Percentiles rank a stretch among this genome's conserved stretches.
phyloP scores from a whole-genome alignment of 345 rosid species.

The Atalantia buxifolia region DNA sequence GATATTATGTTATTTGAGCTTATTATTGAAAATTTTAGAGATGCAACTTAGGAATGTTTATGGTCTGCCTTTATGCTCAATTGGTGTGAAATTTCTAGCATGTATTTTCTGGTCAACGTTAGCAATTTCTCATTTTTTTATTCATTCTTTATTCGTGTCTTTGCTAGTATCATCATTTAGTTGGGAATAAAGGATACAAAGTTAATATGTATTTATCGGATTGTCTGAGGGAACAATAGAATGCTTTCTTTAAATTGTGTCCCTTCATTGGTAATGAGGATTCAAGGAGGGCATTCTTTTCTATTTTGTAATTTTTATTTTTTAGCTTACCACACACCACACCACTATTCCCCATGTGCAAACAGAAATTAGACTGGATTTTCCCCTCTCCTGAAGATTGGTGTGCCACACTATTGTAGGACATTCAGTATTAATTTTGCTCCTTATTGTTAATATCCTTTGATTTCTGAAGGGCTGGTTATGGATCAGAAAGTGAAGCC shows the following conservation, averaged over 20 bases:
- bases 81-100: neutral
- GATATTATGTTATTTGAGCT: neutral
- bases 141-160: neutral
- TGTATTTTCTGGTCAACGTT: neutral
- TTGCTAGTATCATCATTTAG: neutral
- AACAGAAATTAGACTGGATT: neutral
- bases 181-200: neutral
- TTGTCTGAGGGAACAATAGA: neutral
- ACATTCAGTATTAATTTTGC: neutral
- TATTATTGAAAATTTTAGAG: neutral
- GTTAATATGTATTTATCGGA: neutral
- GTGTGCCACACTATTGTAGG: neutral
- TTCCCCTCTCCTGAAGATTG: neutral
- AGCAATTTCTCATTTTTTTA: neutral
- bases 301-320: neutral
- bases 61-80: neutral
- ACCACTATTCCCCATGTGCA: neutral
- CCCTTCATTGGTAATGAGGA: neutral
- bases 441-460: neutral
- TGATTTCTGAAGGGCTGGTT: conserved; percentile 62
- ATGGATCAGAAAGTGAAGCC: conserved; percentile 97
- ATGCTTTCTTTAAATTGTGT: neutral
- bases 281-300: neutral
- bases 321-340: neutral
- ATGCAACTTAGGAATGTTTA: neutral